Evolutionary conservation across 2,329 filamentous ascomycete genomes (phyloP), one percentile per base, ranked within the genome.

Genomic region (Penicillium olsonii): DNA sequence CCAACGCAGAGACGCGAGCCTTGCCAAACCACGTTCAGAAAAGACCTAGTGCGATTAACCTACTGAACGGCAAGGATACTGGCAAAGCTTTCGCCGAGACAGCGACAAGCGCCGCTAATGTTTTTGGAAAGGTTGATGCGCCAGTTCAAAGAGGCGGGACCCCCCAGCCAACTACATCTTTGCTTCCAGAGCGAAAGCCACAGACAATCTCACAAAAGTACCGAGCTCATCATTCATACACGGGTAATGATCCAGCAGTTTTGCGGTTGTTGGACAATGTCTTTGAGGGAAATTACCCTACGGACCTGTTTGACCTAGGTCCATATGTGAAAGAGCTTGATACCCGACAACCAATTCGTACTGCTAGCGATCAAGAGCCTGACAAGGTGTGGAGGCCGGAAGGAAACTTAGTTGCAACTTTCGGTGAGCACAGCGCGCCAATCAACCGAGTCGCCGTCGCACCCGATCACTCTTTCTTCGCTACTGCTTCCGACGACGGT

Each of bases 391-490:
- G 94, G 94, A 86, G 84, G 56, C 94, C 94, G 0, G 83, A 85
- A 46, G 92, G 94, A 2, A 86, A 84, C 43, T 78, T 97, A 8
- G 87, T 97, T 17, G 90, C 92, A 2, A 90, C 90, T 1, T 91
- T 97, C 64, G 84, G 88, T 1, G 94, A 99, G 67, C 94, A 99
- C 66, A 85, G 80, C 22, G 90, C 84, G 0, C 83, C 89, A 7
- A 84, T 97, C 56, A 96, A 88, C 63, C 84, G 92, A 9, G 83
- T 97, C 10, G 78, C 88, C 2, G 83, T 90, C 7, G 87, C 94
- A 2, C 90, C 92, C 0, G 94, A 99, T 65, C 92, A 99, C 67
- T 76, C 86, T 4, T 99, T 99, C 73, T 99, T 99, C 70, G 81
- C 96, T 48, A 97, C 94, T 1, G 92, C 86, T 6, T 92, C 92